Percentiles rank a stretch among this genome's conserved stretches.
Evolutionary conservation across 176 grass and related monocot genomes (phyloP).

Genomic region (Cenchrus americanus): DNA sequence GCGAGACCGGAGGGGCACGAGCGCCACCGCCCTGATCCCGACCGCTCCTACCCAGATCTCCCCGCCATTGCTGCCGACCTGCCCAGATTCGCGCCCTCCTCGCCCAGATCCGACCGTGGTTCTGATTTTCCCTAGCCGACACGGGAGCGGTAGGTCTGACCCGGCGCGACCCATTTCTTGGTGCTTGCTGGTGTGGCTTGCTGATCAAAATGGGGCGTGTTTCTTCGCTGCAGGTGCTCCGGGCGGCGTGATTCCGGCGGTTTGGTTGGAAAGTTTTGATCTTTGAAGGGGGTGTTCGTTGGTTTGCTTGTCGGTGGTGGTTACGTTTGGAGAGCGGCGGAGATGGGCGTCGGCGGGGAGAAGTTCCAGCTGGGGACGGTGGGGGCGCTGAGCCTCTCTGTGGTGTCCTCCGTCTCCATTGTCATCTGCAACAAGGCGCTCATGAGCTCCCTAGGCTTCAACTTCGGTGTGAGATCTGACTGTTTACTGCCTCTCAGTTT

Average conservation of each 20-base stretch:
- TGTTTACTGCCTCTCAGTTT: constrained; percentile 30
- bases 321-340: constrained; percentile 24
- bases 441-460: constrained; percentile 95
- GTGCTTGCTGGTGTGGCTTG: not conserved
- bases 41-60: constrained; percentile 46
- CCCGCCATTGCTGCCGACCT: constrained; percentile 26
- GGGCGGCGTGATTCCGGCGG: not conserved
- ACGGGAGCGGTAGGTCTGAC: constrained; percentile 27
- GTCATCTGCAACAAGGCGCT: constrained; percentile 99
- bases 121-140: not conserved
- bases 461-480: constrained; percentile 84
- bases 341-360: constrained; percentile 80
- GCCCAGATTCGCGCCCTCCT: constrained; percentile 39
- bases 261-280: constrained; percentile 36
- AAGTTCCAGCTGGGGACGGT: constrained; percentile 96
- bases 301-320: not conserved
- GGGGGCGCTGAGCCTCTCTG: constrained; percentile 85
- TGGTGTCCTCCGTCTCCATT: constrained; percentile 97
- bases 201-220: constrained; percentile 44
- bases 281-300: not conserved
- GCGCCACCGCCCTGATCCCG: constrained; percentile 47
- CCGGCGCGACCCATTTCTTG: constrained; percentile 6
- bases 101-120: constrained; percentile 41
- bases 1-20: constrained; percentile 33
- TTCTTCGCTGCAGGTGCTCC: constrained; percentile 47